A percentile compares a stretch with the other conserved stretches of the same genome.
Conservation (phyloP, 176 grass and related monocot species). For the Aegilops umbellulata region DNA sequence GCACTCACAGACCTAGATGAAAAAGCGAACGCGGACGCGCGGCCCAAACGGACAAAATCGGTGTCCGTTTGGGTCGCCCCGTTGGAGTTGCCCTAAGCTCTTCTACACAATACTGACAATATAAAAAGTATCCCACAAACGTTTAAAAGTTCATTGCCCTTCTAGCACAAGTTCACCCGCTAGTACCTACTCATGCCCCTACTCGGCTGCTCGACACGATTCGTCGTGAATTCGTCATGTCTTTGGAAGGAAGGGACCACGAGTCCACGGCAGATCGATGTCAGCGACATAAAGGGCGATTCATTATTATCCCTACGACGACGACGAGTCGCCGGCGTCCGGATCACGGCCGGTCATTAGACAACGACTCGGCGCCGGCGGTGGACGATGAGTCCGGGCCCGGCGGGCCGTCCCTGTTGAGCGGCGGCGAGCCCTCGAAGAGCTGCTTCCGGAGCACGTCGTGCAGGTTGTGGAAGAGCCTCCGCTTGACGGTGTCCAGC, state of each 20-base stretch:
- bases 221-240: neutral
- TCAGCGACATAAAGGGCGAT: neutral
- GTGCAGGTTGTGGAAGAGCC: slow-evolving; percentile 63
- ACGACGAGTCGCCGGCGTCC: neutral
- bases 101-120: too few relatives aligned
- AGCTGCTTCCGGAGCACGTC: slow-evolving; percentile 66
- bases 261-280: neutral
- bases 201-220: neutral
- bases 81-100: too few relatives aligned
- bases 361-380: neutral
- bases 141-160: too few relatives aligned
- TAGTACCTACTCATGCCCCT: too few relatives aligned
- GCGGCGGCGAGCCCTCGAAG: slow-evolving; percentile 26
- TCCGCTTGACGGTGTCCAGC: slow-evolving; percentile 62
- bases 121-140: too few relatives aligned
- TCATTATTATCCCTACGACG: neutral
- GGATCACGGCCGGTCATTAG: neutral
- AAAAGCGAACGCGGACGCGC: too few relatives aligned
- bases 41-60: too few relatives aligned
- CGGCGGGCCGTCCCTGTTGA: neutral
- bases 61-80: too few relatives aligned
- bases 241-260: neutral
- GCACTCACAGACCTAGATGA: too few relatives aligned
- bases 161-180: too few relatives aligned
- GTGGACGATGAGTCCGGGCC: neutral